Evolutionary conservation across 257 asterid genomes (phyloP).

Genomic region (Solanum pinnatisectum): DNA sequence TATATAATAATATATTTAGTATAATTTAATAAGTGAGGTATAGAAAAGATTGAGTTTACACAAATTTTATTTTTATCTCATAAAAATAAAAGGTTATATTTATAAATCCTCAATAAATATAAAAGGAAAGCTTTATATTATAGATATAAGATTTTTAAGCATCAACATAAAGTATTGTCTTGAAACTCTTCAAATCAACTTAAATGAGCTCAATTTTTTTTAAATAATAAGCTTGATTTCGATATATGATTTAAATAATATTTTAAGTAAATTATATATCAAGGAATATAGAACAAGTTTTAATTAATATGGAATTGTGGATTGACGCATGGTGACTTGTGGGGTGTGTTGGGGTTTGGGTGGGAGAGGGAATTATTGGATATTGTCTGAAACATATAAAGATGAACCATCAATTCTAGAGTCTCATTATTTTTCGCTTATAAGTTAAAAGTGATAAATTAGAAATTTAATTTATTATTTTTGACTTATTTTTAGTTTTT

Average conservation of each 20-base stretch:
- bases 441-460: no score
- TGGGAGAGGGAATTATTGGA: background rate
- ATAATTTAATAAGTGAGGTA: background rate
- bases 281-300: background rate
- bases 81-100: no score
- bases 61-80: no score
- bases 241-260: background rate
- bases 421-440: no score
- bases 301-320: background rate
- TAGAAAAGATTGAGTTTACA: background rate
- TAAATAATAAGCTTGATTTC: background rate
- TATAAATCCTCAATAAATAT: no score
- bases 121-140: background rate
- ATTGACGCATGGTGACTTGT: background rate
- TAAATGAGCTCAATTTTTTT: background rate
- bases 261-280: background rate
- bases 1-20: no score
- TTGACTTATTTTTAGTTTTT: no score
- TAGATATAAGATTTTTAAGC: background rate
- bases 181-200: background rate
- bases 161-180: background rate
- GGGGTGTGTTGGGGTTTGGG: background rate
- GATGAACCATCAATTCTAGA: background rate
- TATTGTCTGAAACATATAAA: background rate
- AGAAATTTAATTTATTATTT: no score